Conservation (phyloP, 2,329 filamentous ascomycete genomes). For the Cyanodermella asteris region DNA sequence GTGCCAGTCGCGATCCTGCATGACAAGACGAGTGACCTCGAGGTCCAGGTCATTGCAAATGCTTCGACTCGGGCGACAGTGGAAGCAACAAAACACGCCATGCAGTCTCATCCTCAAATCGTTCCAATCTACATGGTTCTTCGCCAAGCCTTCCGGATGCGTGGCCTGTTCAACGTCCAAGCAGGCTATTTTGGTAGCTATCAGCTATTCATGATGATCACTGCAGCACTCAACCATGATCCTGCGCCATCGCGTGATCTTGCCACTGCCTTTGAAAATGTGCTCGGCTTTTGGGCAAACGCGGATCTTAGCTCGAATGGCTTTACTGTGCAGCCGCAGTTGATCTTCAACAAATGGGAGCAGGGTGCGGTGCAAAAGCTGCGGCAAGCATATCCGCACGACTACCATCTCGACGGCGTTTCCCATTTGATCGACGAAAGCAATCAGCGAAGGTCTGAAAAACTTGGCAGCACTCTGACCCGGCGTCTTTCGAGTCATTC, state of each 20-base stretch:
- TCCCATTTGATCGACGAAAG: constrained; percentile 3
- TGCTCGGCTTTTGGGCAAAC: constrained; percentile 28
- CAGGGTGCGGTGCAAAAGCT: constrained; percentile 5
- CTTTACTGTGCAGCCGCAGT: constrained; percentile 26
- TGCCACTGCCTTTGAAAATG: constrained; percentile 22
- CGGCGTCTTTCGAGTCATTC: too few species aligned
- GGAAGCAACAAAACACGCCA: too few species aligned
- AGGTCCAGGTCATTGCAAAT: too few species aligned
- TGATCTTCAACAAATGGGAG: constrained; percentile 19
- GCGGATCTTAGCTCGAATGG: constrained; percentile 25
- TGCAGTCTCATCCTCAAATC: too few species aligned
- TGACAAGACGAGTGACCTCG: too few species aligned
- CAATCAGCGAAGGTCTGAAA: constrained; percentile 17
- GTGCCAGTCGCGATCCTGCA: too few species aligned
- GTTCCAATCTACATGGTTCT: constrained; percentile 27
- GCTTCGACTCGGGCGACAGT: too few species aligned
- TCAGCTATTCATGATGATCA: constrained; percentile 33
- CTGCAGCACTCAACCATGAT: constrained; percentile 27
- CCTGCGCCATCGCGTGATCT: constrained; percentile 13
- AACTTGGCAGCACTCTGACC: too few species aligned
- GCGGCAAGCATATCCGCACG: constrained; percentile 2
- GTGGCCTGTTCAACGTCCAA: constrained; percentile 25
- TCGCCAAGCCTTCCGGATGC: constrained; percentile 28
- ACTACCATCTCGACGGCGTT: constrained; percentile 13
- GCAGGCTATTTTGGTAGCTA: constrained; percentile 31